Evolutionary conservation across 2,329 filamentous ascomycete genomes (phyloP).

Genomic region (Phaeosphaeriaceae sp.): DNA sequence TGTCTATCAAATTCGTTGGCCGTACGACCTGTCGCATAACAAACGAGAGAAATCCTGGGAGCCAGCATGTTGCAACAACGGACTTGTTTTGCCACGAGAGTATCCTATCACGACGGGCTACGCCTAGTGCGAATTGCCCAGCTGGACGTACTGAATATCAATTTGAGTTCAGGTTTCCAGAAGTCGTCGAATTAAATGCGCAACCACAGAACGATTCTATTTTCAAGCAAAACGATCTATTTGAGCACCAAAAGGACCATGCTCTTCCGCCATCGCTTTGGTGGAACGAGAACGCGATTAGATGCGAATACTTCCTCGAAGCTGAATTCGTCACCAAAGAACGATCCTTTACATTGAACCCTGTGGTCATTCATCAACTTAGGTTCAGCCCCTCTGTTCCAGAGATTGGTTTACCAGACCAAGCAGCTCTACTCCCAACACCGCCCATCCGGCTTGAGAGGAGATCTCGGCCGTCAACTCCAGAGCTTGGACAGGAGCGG

Average conservation of each 20-base stretch:
- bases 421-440: conserved; percentile 6
- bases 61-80: conserved; percentile 15
- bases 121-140: conserved; percentile 21
- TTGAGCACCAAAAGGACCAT: conserved; percentile 20
- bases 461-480: conserved; percentile 14
- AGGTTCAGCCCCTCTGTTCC: conserved; percentile 25
- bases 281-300: conserved; percentile 20
- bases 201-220: conserved; percentile 11
- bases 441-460: conserved; percentile 20
- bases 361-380: conserved; percentile 22
- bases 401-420: conserved; percentile 7
- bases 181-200: conserved; percentile 17
- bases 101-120: conserved; percentile 6
- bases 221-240: conserved; percentile 11
- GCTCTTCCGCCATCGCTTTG: conserved; percentile 26
- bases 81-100: conserved; percentile 21
- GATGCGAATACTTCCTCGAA: conserved; percentile 28
- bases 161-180: conserved; percentile 33
- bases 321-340: conserved; percentile 20
- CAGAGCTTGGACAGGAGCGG: conserved; percentile 11
- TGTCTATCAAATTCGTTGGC: conserved; percentile 25
- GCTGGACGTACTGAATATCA: conserved; percentile 23
- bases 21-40: conserved; percentile 23
- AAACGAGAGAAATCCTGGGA: conserved; percentile 20
- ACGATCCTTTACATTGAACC: conserved; percentile 20